These are phyloP conservation scores for Starmerella davenportii DNA, from an alignment of 805 yeast genomes.

Conservation along the genomic window DNA sequence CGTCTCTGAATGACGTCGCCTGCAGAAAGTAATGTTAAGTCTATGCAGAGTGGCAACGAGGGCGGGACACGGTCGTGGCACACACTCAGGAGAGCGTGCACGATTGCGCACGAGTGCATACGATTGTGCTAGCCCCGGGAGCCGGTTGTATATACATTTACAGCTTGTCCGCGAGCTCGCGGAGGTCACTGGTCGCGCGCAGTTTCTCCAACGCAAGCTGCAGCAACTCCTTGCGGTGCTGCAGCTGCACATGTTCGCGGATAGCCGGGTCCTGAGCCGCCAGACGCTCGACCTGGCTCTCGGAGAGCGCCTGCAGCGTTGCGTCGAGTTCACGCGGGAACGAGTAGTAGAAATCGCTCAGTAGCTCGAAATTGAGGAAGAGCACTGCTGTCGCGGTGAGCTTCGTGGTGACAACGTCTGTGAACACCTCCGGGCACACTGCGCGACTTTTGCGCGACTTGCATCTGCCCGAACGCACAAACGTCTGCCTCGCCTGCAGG, in stretches of 20 bases:
- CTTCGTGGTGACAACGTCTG: constrained; percentile 83
- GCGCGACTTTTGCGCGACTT: constrained; percentile 61
- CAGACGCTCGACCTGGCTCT: constrained; percentile 67
- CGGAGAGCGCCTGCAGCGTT: constrained; percentile 44
- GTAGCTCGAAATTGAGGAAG: constrained; percentile 78
- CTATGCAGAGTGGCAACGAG: too few species aligned
- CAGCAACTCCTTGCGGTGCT: constrained; percentile 75
- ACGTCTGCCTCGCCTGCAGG: constrained; percentile 55
- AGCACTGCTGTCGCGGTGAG: constrained; percentile 82
- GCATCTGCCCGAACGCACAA: constrained; percentile 61
- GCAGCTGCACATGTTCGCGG: constrained; percentile 78
- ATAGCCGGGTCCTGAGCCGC: constrained; percentile 92
- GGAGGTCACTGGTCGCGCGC: constrained; percentile 62
- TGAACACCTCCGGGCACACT: constrained; percentile 84
- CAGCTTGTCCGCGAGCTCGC: too few species aligned
- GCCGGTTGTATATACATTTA: too few species aligned
- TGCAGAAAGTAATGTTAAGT: neutral
- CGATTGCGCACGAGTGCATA: too few species aligned
- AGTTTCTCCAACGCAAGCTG: constrained; percentile 72
- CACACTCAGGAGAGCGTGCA: too few species aligned
- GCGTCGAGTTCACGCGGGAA: constrained; percentile 86
- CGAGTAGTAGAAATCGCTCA: constrained; percentile 88
- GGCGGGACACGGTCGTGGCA: too few species aligned
- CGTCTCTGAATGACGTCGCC: too few species aligned
- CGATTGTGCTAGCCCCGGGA: too few species aligned